Evolutionary conservation across 2,329 filamentous ascomycete genomes (phyloP).

Genomic region (Aureobasidium sp.): DNA sequence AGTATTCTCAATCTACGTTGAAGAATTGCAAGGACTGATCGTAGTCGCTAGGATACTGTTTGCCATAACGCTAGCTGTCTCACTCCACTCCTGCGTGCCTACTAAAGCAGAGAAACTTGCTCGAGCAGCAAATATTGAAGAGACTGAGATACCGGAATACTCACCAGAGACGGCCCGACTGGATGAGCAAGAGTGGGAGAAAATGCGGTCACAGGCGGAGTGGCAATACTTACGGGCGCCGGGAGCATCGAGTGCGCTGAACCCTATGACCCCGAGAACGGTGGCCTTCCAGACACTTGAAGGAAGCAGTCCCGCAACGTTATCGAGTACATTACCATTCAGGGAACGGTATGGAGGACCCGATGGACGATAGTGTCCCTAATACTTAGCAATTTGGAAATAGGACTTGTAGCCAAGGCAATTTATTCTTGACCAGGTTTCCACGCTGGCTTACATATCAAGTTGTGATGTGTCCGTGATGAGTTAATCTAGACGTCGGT

Average conservation of each 20-base stretch:
- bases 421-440: background rate
- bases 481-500: background rate
- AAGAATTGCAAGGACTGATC: background rate
- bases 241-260: constrained; percentile 36
- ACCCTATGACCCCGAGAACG: constrained; percentile 56
- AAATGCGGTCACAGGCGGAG: constrained; percentile 38
- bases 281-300: constrained; percentile 59
- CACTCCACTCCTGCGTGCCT: constrained; percentile 49
- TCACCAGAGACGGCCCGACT: constrained; percentile 31
- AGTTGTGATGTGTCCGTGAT: background rate
- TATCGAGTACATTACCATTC: constrained; percentile 22
- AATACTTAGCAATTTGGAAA: background rate
- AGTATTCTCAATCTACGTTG: constrained; percentile 30
- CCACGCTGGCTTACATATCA: constrained; percentile 7
- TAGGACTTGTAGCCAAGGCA: background rate
- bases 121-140: constrained; percentile 24
- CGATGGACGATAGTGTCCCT: constrained; percentile 4
- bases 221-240: constrained; percentile 37
- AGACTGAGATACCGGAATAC: constrained; percentile 21
- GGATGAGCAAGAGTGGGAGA: constrained; percentile 49
- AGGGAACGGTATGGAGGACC: constrained; percentile 24
- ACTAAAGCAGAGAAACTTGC: constrained; percentile 29
- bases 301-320: constrained; percentile 22
- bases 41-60: constrained; percentile 49
- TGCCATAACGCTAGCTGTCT: constrained; percentile 51